phyloP scores from a whole-genome alignment of 1,284 basidiomycete species.

The Coriolopsis trogii region DNA sequence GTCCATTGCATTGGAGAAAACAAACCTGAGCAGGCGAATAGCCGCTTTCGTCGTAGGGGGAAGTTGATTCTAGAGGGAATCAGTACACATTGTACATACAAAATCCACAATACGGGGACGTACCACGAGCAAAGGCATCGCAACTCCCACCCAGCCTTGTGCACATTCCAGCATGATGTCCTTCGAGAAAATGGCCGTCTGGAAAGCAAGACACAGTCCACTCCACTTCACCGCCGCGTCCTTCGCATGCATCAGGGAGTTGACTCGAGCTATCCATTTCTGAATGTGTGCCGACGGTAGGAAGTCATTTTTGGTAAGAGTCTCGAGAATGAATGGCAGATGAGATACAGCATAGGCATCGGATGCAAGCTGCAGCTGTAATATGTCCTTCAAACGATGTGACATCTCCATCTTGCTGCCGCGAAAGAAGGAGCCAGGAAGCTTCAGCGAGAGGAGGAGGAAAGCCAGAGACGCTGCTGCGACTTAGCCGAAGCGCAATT shows the following conservation, averaged over 20 bases:
- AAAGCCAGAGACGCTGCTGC: not conserved
- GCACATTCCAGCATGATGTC: conserved; percentile 67
- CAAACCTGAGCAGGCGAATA: conserved; percentile 58
- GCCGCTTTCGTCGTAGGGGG: conserved; percentile 57
- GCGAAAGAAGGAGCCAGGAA: not conserved
- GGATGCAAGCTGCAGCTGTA: conserved; percentile 71
- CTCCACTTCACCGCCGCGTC: conserved; percentile 74
- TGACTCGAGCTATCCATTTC: conserved; percentile 74
- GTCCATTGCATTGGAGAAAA: conserved; percentile 61
- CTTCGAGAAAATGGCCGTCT: conserved; percentile 59
- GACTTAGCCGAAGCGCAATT: not conserved
- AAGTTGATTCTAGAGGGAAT: conserved; percentile 55
- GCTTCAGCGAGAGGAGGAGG: not conserved
- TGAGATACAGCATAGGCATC: conserved; percentile 61
- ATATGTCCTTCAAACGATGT: conserved; percentile 63
- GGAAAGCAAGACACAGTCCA: conserved; percentile 70
- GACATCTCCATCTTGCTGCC: conserved; percentile 26
- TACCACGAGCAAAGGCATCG: conserved; percentile 55
- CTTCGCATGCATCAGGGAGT: conserved; percentile 73
- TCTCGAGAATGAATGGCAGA: conserved; percentile 58
- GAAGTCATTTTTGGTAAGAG: conserved; percentile 54
- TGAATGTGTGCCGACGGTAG: conserved; percentile 61
- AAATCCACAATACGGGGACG: conserved; percentile 47
- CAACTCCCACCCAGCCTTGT: conserved; percentile 67
- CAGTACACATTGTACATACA: conserved; percentile 23